A percentile compares a stretch with the other conserved stretches of the same genome.
phyloP scores from a whole-genome alignment of 495 filamentous ascomycete genomes.

The Neurospora sp. region DNA sequence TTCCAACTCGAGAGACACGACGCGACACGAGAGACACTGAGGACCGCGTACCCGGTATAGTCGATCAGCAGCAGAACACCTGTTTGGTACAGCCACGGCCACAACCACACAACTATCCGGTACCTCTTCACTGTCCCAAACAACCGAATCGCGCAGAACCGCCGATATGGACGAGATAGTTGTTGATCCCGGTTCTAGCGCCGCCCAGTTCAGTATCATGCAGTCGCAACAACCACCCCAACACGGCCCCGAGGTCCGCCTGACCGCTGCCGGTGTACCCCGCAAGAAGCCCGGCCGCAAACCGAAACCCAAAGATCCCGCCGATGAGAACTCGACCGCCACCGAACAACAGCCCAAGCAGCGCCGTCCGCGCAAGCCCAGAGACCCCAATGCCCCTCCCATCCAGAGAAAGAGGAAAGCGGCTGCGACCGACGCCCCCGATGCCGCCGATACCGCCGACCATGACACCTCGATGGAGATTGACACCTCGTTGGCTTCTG shows the following conservation, averaged over 20 bases:
- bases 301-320: slow-evolving; percentile 35
- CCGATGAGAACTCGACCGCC: slow-evolving; percentile 32
- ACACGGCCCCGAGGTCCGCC: slow-evolving; percentile 14
- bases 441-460: slow-evolving; percentile 20
- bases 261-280: slow-evolving; percentile 37
- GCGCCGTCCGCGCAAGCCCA: slow-evolving; percentile 44
- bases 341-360: slow-evolving; percentile 36
- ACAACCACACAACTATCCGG: background rate
- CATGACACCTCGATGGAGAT: slow-evolving; percentile 28
- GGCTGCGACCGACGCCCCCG: slow-evolving; percentile 22
- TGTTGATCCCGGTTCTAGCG: slow-evolving; percentile 23
- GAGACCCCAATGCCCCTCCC: slow-evolving; percentile 45
- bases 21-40: background rate
- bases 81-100: background rate
- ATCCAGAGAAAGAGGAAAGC: slow-evolving; percentile 42
- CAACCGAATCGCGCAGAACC: slow-evolving; percentile 24
- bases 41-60: background rate
- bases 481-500: slow-evolving; percentile 15
- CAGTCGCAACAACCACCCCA: slow-evolving; percentile 15
- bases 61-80: background rate
- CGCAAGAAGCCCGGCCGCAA: slow-evolving; percentile 43
- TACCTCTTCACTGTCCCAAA: background rate
- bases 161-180: slow-evolving; percentile 29
- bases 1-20: background rate
- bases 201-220: slow-evolving; percentile 20